phyloP scores from a whole-genome alignment of 108 stramenopile species.

The Discostella stelligeroides region DNA sequence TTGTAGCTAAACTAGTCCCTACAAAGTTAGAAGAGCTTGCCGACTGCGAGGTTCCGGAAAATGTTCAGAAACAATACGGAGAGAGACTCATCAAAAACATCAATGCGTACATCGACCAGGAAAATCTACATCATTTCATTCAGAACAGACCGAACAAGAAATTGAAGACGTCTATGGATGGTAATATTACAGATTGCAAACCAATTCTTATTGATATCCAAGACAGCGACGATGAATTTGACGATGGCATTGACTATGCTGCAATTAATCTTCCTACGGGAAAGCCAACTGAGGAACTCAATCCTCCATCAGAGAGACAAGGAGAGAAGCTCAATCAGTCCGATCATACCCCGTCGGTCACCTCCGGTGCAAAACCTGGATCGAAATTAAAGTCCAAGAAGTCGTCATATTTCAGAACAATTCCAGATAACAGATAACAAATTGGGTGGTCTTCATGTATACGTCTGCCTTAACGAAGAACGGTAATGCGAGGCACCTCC shows the following conservation, averaged over 20 bases:
- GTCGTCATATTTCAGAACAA: conserved; percentile 7
- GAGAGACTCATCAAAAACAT: conserved; percentile 72
- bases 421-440: background rate
- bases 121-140: conserved; percentile 55
- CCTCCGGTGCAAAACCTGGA: background rate
- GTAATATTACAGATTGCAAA: background rate
- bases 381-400: conserved; percentile 7
- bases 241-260: conserved; percentile 40
- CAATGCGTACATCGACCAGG: conserved; percentile 61
- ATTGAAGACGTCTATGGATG: conserved; percentile 17
- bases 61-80: conserved; percentile 81
- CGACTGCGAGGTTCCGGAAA: conserved; percentile 68
- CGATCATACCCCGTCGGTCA: too few relatives aligned
- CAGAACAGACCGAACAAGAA: conserved; percentile 45
- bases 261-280: conserved; percentile 24
- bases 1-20: conserved; percentile 70
- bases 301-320: background rate
- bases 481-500: too few relatives aligned
- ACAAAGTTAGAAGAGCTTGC: conserved; percentile 73
- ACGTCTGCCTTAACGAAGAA: too few relatives aligned
- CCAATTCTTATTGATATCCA: conserved; percentile 35
- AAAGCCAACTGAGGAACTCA: background rate
- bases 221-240: conserved; percentile 42
- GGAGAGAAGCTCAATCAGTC: too few relatives aligned
- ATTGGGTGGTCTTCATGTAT: background rate